Base-by-base conservation (phyloP, 192 early-diverging fungal species). In the Chytriomyces sp. region DNA sequence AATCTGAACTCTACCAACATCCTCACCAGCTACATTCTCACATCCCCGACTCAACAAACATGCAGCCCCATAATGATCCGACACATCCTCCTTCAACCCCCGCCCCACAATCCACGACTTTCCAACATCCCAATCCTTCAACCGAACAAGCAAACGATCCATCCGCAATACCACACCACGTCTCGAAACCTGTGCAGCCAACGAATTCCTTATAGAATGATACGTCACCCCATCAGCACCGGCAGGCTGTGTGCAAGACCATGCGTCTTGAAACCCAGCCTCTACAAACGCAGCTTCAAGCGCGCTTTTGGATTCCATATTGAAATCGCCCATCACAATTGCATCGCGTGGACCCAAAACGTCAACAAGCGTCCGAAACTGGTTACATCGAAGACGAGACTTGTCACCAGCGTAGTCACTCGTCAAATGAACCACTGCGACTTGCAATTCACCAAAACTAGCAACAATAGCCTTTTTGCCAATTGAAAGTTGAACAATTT, bases 21-120 rank as follows among this genome's bases (percentile, higher is more conserved):
- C 63, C 9, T 57, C 53, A 57, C 53, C 10, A 13, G n/a, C 53
- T n/a, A n/a, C n/a, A 13, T 57, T 57, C 53, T 57, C 53, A 64
- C 13, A 64, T 64, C 63, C 13, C 7, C 63, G n/a, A n/a, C n/a
- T 64, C 10, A 8, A 64, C 62, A 9, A 68, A 45, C 16, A 11
- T 23, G 45, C 73, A 65, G 65, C 20, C 8, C 73, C 73, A 47
- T 49, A 75, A 50, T 75, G 73, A 65, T 75, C 73, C 8, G 73
- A 75, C 5, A 48, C 7, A 50, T 75, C 73, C 48, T 48, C 47
- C 20, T 28, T 47, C 6, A n/a, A 26, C 5, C 48, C 23, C 10
- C 48, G 44, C 45, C 73, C 73, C 13, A 75, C 5, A 7, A 75
- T 6, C 10, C 26, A 20, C 20, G 44, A 75, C 23, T 23, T 18